Conservation (phyloP, 23 red algal genomes). For the Rhodosorus marinus region DNA sequence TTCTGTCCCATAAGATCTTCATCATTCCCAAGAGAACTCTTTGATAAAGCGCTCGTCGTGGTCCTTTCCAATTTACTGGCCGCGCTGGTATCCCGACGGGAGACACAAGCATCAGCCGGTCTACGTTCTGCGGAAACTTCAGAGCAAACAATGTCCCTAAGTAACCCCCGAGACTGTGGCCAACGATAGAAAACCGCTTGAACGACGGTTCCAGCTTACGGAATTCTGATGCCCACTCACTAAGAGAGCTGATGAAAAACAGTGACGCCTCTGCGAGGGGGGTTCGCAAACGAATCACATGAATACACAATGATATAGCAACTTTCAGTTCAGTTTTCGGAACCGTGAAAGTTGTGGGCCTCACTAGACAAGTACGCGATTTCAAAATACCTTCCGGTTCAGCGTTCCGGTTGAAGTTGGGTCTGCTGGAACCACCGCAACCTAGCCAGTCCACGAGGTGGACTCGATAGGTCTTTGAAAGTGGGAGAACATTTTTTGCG, state of each 20-base stretch:
- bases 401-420: constrained; percentile 3
- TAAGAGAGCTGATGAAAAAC: too few species aligned
- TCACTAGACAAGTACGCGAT: too few species aligned
- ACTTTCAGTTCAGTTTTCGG: too few species aligned
- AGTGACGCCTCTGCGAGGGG: too few species aligned
- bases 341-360: too few species aligned
- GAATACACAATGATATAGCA: constrained; percentile 1
- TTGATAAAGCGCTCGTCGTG: not conserved
- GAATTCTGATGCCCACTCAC: too few species aligned
- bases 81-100: constrained; percentile 32
- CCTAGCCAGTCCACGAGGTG: constrained; percentile 28
- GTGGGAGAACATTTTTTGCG: constrained; percentile 5
- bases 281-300: not conserved
- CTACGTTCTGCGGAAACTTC: constrained; percentile 4
- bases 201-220: not conserved
- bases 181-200: constrained; percentile 18
- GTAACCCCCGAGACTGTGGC: constrained; percentile 74
- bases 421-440: constrained; percentile 11
- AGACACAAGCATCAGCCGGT: constrained; percentile 16
- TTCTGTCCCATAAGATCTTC: constrained; percentile 6
- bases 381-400: not conserved
- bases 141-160: constrained; percentile 36
- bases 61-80: not conserved
- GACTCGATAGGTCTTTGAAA: constrained; percentile 7
- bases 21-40: not conserved